phyloP scores from a whole-genome alignment of 2,329 filamentous ascomycete species.

The Aureobasidium lini region DNA sequence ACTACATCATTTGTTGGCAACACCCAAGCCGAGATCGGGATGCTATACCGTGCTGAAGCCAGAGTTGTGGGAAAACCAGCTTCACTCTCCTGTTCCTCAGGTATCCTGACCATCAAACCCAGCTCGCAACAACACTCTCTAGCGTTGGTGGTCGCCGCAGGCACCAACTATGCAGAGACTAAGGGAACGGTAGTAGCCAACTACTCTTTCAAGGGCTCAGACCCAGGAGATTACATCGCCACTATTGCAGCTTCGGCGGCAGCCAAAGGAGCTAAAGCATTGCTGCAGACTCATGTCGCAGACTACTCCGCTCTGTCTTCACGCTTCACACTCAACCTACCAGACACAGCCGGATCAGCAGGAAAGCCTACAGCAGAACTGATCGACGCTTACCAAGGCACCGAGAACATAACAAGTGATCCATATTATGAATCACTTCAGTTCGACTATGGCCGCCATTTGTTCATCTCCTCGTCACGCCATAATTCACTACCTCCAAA shows the following conservation, averaged over 20 bases:
- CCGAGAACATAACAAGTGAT: slow-evolving; percentile 36
- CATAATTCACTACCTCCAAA: slow-evolving; percentile 47
- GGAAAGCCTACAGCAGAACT: slow-evolving; percentile 32
- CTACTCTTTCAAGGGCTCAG: slow-evolving; percentile 44
- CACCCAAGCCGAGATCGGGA: slow-evolving; percentile 37
- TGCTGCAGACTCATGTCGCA: slow-evolving; percentile 32
- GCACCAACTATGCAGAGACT: slow-evolving; percentile 45
- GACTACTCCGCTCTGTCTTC: slow-evolving; percentile 36
- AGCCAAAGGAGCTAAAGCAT: slow-evolving; percentile 24
- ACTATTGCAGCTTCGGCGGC: slow-evolving; percentile 28
- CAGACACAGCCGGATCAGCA: slow-evolving; percentile 37
- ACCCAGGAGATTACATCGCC: slow-evolving; percentile 37
- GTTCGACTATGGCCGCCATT: slow-evolving; percentile 47
- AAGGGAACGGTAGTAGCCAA: slow-evolving; percentile 38
- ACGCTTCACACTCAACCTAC: slow-evolving; percentile 39
- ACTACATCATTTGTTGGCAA: slow-evolving; percentile 29
- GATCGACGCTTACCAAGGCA: slow-evolving; percentile 23
- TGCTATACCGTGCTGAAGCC: slow-evolving; percentile 37
- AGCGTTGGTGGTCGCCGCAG: slow-evolving; percentile 37
- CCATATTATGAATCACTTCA: slow-evolving; percentile 47
- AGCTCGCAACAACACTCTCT: slow-evolving; percentile 22
- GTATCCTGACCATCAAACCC: slow-evolving; percentile 25
- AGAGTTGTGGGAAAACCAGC: slow-evolving; percentile 21
- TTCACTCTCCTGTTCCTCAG: slow-evolving; percentile 19
- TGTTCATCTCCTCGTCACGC: slow-evolving; percentile 49